Base-by-base conservation (phyloP, 2,329 filamentous ascomycete species). In the Cytospora leucostoma region DNA sequence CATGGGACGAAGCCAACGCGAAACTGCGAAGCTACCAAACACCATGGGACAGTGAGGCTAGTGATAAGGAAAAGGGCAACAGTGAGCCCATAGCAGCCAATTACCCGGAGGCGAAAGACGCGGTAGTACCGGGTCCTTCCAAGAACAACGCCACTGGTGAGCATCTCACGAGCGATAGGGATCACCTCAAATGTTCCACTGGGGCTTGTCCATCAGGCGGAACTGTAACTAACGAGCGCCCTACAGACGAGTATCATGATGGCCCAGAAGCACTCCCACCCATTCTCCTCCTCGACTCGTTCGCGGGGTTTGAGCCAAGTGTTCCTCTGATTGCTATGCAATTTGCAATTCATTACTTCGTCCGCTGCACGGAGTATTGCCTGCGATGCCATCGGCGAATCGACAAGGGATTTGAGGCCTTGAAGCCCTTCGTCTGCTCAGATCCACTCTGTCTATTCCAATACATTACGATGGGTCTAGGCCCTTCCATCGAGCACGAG, bases 401-500 rank as follows among this genome's bases (percentile, higher is more conserved):
- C 40, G 74, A 84, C 1, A 81, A 81, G 2, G 83, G 85, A 0
- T 87, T 94, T 44, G 85, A 88, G 69, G 85, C 89, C 1, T 78
- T 93, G 65, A 92, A 91, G 68, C 90, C 90, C 2, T 92, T 90
- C 65, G 92, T 97, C 52, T 97, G 93, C 75, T 84, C 85, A 27
- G 83, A 85, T 13, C 79, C 82, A 1, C 80, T 97, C 3, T 97
- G 93, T 70, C 78, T 96, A 4, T 96, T 91, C 70, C 93, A 97
- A 71, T 96, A 95, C 76, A 90, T 96, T 82, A 82, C 85, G 17
- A 80, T 96, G n/a, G 92, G 92, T 0, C 88, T 97, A 70, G 93
- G 93, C 0, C 90, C 91, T 1, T 92, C 87, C 69, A 86, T 96
- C 62, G 93, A 97, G 72, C 87, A 93, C 71, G 92, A 97, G 71